Percentiles rank a stretch among this genome's conserved stretches.
phyloP scores from a whole-genome alignment of 2,329 filamentous ascomycete genomes.

The Alternaria sp. region DNA sequence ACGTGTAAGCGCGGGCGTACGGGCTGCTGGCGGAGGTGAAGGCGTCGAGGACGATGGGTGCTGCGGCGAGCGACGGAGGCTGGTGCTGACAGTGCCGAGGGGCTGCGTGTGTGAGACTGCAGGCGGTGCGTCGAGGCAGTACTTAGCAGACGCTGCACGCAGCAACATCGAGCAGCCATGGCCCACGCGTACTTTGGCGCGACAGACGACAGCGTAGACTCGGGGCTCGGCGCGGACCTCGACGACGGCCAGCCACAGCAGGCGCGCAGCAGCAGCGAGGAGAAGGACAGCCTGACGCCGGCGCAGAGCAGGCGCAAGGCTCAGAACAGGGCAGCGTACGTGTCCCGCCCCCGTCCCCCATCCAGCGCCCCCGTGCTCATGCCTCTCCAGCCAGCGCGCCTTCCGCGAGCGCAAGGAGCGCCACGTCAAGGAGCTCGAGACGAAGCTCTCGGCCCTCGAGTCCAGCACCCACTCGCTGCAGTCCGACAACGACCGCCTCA shows the following conservation, averaged over 20 bases:
- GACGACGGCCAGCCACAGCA: conserved; percentile 41
- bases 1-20: background rate
- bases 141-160: background rate
- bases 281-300: conserved; percentile 55
- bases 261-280: conserved; percentile 54
- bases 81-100: background rate
- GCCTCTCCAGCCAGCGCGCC: conserved; percentile 77
- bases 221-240: conserved; percentile 50
- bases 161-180: conserved; percentile 48
- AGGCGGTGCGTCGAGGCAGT: background rate
- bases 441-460: conserved; percentile 79
- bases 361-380: background rate
- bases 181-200: conserved; percentile 62
- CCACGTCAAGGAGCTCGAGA: conserved; percentile 91
- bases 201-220: conserved; percentile 48
- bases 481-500: conserved; percentile 85
- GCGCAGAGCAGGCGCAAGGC: conserved; percentile 67
- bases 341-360: conserved; percentile 9
- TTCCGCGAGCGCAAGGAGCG: conserved; percentile 96
- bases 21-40: background rate
- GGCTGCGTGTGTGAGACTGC: background rate
- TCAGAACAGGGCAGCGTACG: conserved; percentile 76
- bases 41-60: background rate
- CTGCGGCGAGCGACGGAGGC: background rate
- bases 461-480: conserved; percentile 73